Percentiles rank a stretch among this genome's conserved stretches.
These are phyloP conservation scores for Parsonsia alboflavescens DNA, from an alignment of 257 asterid species.

Conservation along the genomic window DNA sequence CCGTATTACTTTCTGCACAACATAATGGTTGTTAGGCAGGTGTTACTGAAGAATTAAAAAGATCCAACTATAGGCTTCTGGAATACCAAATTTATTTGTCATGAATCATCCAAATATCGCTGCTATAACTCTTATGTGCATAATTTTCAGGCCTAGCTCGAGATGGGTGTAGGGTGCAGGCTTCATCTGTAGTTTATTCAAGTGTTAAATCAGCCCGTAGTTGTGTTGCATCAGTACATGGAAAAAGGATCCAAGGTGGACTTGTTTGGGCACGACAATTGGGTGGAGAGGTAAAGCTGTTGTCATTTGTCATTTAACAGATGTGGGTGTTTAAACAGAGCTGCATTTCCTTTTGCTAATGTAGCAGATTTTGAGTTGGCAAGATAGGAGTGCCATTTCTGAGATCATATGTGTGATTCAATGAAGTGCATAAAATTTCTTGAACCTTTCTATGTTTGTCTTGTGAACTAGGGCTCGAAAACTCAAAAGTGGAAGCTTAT, in stretches of 20 bases:
- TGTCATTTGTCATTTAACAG: conserved; percentile 10
- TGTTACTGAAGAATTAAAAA: background rate
- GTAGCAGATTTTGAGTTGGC: background rate
- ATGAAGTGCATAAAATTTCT: background rate
- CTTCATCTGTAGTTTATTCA: conserved; percentile 69
- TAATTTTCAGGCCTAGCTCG: conserved; percentile 61
- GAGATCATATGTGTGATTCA: background rate
- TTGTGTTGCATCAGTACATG: conserved; percentile 85
- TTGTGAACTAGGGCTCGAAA: conserved; percentile 77
- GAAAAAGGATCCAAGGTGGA: conserved; percentile 63
- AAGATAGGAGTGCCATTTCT: background rate
- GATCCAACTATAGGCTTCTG: background rate
- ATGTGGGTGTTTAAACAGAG: conserved; percentile 1
- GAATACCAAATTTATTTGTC: too few species aligned
- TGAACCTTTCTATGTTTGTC: conserved; percentile 13
- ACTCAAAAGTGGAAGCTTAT: conserved; percentile 92
- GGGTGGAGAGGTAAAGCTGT: conserved; percentile 85
- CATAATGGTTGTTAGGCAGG: background rate
- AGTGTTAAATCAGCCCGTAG: conserved; percentile 89
- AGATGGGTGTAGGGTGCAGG: conserved; percentile 78
- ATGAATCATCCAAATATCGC: background rate
- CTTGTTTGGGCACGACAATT: conserved; percentile 95
- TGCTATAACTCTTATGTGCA: background rate
- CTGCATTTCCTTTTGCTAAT: background rate
- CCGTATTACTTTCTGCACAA: background rate